These are phyloP conservation scores for Rhizomucor pusillus DNA, from an alignment of 371 early-diverging fungal species.

Conservation along the genomic window DNA sequence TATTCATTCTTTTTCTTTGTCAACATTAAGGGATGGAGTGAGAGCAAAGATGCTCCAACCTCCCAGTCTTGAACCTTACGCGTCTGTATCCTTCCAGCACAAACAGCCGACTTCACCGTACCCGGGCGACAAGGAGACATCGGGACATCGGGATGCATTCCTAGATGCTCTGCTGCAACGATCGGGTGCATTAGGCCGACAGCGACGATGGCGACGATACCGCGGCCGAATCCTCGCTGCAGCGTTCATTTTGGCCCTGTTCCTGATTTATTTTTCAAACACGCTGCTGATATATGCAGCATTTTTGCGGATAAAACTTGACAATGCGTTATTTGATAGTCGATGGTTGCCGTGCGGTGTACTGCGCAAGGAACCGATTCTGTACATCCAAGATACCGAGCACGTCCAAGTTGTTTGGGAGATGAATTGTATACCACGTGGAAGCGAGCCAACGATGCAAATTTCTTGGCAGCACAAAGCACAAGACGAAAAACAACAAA, in stretches of 20 bases:
- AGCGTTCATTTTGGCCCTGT: slow-evolving; percentile 16
- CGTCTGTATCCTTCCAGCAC: slow-evolving; percentile 45
- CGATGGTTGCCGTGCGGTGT: slow-evolving; percentile 48
- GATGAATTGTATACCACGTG: slow-evolving; percentile 47
- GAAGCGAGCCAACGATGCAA: slow-evolving; percentile 38
- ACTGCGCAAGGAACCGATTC: slow-evolving; percentile 54
- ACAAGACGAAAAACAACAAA: not conserved
- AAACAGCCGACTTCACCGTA: slow-evolving; percentile 45
- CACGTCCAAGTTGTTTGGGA: slow-evolving; percentile 62
- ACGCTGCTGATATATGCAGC: slow-evolving; percentile 31
- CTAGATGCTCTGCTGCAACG: slow-evolving; percentile 9
- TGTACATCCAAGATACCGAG: slow-evolving; percentile 52
- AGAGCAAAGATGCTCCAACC: slow-evolving; percentile 14
- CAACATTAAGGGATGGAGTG: not conserved
- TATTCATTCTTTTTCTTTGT: too few relatives aligned
- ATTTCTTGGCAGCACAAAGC: slow-evolving; percentile 25
- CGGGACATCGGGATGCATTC: slow-evolving; percentile 16
- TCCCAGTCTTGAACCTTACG: slow-evolving; percentile 38
- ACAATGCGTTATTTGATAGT: slow-evolving; percentile 51
- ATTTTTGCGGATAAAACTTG: slow-evolving; percentile 47
- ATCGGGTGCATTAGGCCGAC: slow-evolving; percentile 2
- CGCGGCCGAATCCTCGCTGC: slow-evolving; percentile 27
- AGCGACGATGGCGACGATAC: slow-evolving; percentile 36
- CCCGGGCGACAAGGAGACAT: slow-evolving; percentile 19
- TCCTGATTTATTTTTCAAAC: slow-evolving; percentile 34